phyloP scores from a whole-genome alignment of 495 filamentous ascomycete genomes.

The Aspergillus ellipticus region DNA sequence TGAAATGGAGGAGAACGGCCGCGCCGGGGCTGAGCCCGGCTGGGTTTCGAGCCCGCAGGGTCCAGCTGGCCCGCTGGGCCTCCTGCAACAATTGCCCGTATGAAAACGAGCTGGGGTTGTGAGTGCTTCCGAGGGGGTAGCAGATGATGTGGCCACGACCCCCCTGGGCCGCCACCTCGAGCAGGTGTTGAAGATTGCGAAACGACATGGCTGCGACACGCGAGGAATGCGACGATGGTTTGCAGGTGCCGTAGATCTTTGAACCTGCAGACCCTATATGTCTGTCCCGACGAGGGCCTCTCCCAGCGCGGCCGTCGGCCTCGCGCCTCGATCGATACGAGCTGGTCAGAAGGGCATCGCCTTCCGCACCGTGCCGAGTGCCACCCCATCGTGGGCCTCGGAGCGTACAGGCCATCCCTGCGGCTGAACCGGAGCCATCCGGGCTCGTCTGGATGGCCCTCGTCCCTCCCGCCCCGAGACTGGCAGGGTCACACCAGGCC shows the following conservation, averaged over 20 bases:
- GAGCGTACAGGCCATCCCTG: too few relatives aligned
- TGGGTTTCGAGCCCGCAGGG: not conserved
- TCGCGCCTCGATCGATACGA: not conserved
- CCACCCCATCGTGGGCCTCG: too few relatives aligned
- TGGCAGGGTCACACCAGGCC: too few relatives aligned
- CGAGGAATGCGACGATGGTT: not conserved
- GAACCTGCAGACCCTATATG: too few relatives aligned
- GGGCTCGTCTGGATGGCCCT: too few relatives aligned
- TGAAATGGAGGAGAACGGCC: conserved; percentile 4
- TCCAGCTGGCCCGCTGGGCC: not conserved
- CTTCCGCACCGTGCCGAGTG: too few relatives aligned
- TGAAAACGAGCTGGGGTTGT: not conserved
- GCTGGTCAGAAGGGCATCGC: too few relatives aligned
- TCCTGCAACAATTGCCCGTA: not conserved
- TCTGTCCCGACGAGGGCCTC: too few relatives aligned
- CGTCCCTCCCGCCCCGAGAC: too few relatives aligned
- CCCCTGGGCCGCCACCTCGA: conserved; percentile 5
- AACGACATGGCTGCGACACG: conserved; percentile 4
- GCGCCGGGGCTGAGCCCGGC: not conserved
- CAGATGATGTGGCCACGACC: conserved; percentile 5
- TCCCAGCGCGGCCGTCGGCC: too few relatives aligned
- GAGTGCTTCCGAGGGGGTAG: conserved; percentile 5
- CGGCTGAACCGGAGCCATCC: too few relatives aligned
- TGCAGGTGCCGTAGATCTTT: too few relatives aligned
- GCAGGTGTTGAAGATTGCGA: conserved; percentile 9